These are phyloP conservation scores for Talaromyces ruber DNA, from an alignment of 495 filamentous ascomycete species.

Conservation along the genomic window DNA sequence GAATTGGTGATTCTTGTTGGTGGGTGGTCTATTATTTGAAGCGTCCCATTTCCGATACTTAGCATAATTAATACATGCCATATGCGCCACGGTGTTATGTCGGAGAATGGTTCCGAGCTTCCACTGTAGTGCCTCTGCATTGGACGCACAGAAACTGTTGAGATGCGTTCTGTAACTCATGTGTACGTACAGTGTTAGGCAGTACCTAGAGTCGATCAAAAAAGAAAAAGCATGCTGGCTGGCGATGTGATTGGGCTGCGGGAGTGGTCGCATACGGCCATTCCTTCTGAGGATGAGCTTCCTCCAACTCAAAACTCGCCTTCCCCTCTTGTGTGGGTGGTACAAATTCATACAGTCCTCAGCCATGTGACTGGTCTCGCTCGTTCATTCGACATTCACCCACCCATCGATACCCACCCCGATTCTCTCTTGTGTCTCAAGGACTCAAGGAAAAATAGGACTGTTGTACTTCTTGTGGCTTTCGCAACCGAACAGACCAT, in stretches of 20 bases:
- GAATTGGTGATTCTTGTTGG: no score
- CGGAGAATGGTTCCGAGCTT: not conserved
- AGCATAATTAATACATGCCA: not conserved
- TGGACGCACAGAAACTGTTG: not conserved
- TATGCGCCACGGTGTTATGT: not conserved
- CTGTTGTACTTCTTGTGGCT: not conserved
- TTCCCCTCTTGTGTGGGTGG: not conserved
- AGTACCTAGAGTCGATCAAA: no score
- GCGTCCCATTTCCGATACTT: not conserved
- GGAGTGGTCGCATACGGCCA: not conserved
- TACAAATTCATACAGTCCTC: not conserved
- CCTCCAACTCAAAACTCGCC: not conserved
- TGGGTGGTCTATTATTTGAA: no score
- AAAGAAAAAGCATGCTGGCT: not conserved
- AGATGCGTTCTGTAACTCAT: not conserved
- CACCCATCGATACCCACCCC: not conserved
- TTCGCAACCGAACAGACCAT: not conserved
- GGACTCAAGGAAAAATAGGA: not conserved
- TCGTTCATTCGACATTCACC: not conserved
- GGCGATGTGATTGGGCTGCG: not conserved
- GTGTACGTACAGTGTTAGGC: no score
- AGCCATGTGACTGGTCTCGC: not conserved
- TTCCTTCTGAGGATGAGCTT: not conserved
- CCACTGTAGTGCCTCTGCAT: not conserved
- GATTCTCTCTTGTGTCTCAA: not conserved